Conservation (phyloP, 2,329 filamentous ascomycete species). For the Botrytis fragariae region DNA sequence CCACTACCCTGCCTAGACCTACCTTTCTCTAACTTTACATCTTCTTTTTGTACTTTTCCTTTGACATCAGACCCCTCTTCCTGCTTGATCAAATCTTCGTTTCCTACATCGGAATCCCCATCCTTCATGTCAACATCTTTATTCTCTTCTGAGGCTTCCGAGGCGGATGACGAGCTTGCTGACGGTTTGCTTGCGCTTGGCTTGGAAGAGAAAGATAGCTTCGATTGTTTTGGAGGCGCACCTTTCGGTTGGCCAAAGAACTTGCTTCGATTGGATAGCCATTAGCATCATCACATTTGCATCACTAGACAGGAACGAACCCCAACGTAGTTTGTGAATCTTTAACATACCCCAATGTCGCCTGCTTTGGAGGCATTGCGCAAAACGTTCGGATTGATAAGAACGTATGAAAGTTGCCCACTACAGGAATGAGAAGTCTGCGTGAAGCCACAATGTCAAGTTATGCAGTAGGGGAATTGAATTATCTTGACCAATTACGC, state of each 20-base stretch:
- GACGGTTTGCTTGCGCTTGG: conserved; percentile 36
- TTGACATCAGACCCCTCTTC: conserved; percentile 20
- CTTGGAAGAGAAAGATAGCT: conserved; percentile 70
- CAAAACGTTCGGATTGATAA: conserved; percentile 24
- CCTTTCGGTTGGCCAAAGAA: conserved; percentile 74
- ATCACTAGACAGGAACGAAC: conserved; percentile 48
- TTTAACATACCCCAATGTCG: conserved; percentile 85
- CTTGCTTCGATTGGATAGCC: conserved; percentile 56
- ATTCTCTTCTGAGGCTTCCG: conserved; percentile 25
- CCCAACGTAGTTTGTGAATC: conserved; percentile 70
- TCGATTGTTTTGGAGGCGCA: conserved; percentile 70
- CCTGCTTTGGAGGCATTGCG: conserved; percentile 52
- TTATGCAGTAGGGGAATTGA: background rate
- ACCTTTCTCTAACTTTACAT: conserved; percentile 6
- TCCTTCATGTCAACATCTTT: conserved; percentile 35
- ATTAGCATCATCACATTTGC: conserved; percentile 23
- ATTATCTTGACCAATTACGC: background rate
- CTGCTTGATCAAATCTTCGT: conserved; percentile 22
- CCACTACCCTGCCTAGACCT: background rate
- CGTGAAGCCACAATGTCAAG: conserved; percentile 36
- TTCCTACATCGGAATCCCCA: conserved; percentile 28
- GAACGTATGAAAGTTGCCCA: conserved; percentile 25
- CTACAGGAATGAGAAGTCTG: conserved; percentile 23
- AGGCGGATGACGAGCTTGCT: conserved; percentile 32
- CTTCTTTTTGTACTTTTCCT: conserved; percentile 15